Percentiles rank a stretch among this genome's conserved stretches.
These are phyloP conservation scores for Acanthamoeba royreba DNA, from an alignment of 208 protist species.

Conservation along the genomic window DNA sequence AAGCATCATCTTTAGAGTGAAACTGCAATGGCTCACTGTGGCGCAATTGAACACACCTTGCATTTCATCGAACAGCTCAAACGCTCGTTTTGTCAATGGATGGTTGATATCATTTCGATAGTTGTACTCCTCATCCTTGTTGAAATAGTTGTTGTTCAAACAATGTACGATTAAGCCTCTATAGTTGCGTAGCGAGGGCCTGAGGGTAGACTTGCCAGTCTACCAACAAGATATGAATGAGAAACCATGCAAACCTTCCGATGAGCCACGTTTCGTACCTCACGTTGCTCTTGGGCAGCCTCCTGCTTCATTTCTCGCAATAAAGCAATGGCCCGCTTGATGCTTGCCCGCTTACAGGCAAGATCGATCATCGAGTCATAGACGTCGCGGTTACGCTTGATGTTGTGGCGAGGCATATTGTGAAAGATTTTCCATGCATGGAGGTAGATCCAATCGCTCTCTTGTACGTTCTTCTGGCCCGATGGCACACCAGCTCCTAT, in stretches of 20 bases:
- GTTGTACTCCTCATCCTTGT: conserved; percentile 33
- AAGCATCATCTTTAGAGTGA: no score
- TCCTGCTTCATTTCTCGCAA: neutral
- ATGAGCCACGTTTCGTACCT: neutral
- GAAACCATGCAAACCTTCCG: no score
- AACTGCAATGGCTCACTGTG: no score
- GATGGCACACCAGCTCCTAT: neutral
- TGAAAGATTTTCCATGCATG: neutral
- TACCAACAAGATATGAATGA: neutral
- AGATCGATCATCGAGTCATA: conserved; percentile 23
- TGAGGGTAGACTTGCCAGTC: neutral
- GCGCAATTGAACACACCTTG: neutral
- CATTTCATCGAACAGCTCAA: neutral
- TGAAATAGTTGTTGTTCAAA: conserved; percentile 32
- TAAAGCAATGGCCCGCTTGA: neutral
- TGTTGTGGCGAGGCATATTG: neutral
- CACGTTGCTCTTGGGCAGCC: neutral
- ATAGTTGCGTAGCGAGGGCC: neutral
- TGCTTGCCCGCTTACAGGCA: neutral
- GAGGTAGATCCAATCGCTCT: neutral
- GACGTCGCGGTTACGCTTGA: neutral
- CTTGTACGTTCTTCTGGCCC: neutral
- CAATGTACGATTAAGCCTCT: neutral
- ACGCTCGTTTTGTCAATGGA: neutral
- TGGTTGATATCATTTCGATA: conserved; percentile 18